phyloP scores from a whole-genome alignment of 2,329 filamentous ascomycete genomes.

The Elsinoe batatas region DNA sequence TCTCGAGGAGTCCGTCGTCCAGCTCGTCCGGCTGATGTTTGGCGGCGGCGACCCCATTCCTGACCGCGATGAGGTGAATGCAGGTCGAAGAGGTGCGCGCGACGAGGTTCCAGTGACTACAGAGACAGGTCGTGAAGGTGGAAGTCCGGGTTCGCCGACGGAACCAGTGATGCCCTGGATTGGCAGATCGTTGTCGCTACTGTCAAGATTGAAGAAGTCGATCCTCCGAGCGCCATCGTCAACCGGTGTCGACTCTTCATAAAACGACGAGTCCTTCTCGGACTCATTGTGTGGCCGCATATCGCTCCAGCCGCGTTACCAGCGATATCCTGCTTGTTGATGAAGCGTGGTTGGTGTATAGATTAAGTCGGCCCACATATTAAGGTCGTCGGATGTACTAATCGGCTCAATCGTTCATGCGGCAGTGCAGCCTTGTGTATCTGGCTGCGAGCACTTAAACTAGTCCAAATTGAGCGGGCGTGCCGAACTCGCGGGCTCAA shows the following conservation, averaged over 20 bases:
- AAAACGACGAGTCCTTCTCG: slow-evolving; percentile 10
- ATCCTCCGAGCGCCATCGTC: neutral
- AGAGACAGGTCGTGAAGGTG: slow-evolving; percentile 38
- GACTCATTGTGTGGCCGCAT: neutral
- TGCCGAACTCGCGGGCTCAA: neutral
- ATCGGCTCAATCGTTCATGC: neutral
- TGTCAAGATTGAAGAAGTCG: slow-evolving; percentile 10
- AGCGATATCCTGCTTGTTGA: neutral
- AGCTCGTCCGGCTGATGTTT: slow-evolving; percentile 15
- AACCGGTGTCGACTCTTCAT: slow-evolving; percentile 1
- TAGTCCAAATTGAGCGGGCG: neutral
- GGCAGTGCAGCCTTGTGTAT: neutral
- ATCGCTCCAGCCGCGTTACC: slow-evolving; percentile 1
- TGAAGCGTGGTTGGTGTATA: slow-evolving; percentile 6
- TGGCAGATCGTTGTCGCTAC: slow-evolving; percentile 9
- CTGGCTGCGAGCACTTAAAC: slow-evolving; percentile 10
- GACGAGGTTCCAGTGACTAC: slow-evolving; percentile 26
- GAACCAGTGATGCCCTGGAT: slow-evolving; percentile 31
- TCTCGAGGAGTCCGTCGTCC: slow-evolving; percentile 25
- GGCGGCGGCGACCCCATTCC: slow-evolving; percentile 19
- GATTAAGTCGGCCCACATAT: slow-evolving; percentile 4
- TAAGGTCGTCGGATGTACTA: neutral
- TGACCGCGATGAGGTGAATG: slow-evolving; percentile 7
- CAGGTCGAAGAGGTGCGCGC: slow-evolving; percentile 11
- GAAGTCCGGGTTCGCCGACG: slow-evolving; percentile 38